phyloP scores from a whole-genome alignment of 306 rosid genomes.

The Fragaria vesca region DNA sequence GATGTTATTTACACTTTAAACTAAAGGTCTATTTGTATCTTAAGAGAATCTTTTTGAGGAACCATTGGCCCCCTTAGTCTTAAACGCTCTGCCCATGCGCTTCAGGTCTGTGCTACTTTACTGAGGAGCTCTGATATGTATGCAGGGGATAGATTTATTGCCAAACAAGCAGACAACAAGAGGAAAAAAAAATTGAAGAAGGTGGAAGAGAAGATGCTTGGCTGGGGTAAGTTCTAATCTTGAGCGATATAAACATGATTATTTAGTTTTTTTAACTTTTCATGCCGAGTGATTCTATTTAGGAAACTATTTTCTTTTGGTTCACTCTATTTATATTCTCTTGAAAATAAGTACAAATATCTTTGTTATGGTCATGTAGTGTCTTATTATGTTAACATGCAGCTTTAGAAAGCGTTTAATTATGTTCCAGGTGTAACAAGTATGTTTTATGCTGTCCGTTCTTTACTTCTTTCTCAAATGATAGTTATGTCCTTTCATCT shows the following conservation, averaged over 20 bases:
- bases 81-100: not conserved
- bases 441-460: not conserved
- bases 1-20: not conserved
- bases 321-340: not conserved
- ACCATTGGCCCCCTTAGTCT: not conserved
- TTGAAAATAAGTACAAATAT: not conserved
- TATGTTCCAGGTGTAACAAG: conserved; percentile 3
- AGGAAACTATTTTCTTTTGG: not conserved
- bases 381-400: not conserved
- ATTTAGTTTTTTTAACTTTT: not conserved
- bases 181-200: conserved; percentile 84
- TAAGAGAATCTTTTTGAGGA: not conserved
- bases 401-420: not conserved
- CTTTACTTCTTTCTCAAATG: not conserved
- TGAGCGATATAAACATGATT: not conserved
- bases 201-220: conserved; percentile 93
- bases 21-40: not conserved
- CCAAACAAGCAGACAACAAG: conserved; percentile 86
- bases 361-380: not conserved
- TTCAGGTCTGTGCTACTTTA: not conserved
- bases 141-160: conserved; percentile 73
- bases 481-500: not conserved
- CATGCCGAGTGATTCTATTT: not conserved
- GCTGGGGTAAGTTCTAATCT: conserved; percentile 72
- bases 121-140: conserved; percentile 28